Conservation (phyloP, 2,329 filamentous ascomycete species). For the Fusarium lateritium region DNA sequence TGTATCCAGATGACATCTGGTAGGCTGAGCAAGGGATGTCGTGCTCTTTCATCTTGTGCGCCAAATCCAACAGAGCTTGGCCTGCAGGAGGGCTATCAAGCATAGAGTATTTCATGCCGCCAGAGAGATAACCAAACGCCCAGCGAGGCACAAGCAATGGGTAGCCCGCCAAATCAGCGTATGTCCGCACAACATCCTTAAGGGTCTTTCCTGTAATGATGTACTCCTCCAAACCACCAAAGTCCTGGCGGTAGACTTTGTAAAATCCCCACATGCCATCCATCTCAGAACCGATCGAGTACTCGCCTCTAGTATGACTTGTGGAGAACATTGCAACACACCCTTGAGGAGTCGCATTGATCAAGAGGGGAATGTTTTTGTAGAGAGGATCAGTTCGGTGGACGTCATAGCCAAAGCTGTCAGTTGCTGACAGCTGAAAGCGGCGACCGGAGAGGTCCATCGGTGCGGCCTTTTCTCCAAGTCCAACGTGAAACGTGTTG, state of each 20-base stretch:
- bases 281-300: conserved; percentile 79
- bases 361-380: conserved; percentile 81
- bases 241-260: conserved; percentile 81
- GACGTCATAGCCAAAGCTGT: conserved; percentile 81
- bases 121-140: conserved; percentile 81
- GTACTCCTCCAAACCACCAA: conserved; percentile 81
- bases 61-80: conserved; percentile 73
- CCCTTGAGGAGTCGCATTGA: conserved; percentile 75
- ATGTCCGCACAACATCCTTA: conserved; percentile 75
- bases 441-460: conserved; percentile 79
- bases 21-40: conserved; percentile 80
- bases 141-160: conserved; percentile 78
- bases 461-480: conserved; percentile 80
- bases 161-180: conserved; percentile 77
- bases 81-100: conserved; percentile 66
- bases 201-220: conserved; percentile 76
- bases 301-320: conserved; percentile 74
- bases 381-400: conserved; percentile 80
- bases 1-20: conserved; percentile 82
- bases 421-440: conserved; percentile 77
- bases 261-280: conserved; percentile 83
- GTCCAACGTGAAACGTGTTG: conserved; percentile 75
- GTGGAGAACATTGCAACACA: conserved; percentile 79
- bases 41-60: conserved; percentile 72
- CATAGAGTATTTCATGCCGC: conserved; percentile 71